Evolutionary conservation across 331 rosid genomes (phyloP).

Genomic region (Erythrophleum ivorense): DNA sequence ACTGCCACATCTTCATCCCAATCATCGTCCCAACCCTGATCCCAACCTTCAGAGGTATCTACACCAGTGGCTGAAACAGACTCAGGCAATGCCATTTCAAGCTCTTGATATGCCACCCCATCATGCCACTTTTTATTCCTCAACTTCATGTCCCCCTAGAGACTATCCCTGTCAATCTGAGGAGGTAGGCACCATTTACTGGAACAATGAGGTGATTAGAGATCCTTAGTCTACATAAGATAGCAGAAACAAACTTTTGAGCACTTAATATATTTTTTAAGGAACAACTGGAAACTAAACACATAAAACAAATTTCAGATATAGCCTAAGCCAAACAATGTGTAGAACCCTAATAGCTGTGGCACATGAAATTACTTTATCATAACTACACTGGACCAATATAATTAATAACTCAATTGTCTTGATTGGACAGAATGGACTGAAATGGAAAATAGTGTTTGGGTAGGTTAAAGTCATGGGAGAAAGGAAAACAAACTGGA

Average conservation of each 20-base stretch:
- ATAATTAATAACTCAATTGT: not conserved
- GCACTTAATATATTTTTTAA: constrained; percentile 11
- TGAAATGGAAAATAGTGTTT: not conserved
- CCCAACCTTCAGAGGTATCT: constrained; percentile 87
- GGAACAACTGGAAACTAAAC: not conserved
- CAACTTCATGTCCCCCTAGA: constrained; percentile 69
- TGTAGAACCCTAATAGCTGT: not conserved
- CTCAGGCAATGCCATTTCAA: constrained; percentile 84
- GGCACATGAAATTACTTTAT: not conserved
- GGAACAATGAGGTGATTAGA: constrained; percentile 41
- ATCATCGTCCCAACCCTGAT: constrained; percentile 89
- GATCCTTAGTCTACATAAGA: not conserved
- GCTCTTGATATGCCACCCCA: constrained; percentile 86
- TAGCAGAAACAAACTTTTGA: not conserved
- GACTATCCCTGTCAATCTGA: constrained; percentile 57
- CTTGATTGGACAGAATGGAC: not conserved
- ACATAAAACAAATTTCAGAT: not conserved
- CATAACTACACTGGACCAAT: not conserved
- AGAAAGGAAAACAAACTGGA: not conserved
- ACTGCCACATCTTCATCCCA: constrained; percentile 87
- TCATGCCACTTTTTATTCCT: constrained; percentile 56
- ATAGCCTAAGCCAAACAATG: not conserved
- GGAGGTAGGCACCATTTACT: constrained; percentile 75
- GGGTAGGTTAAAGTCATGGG: not conserved
- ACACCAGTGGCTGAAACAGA: constrained; percentile 59